Base-by-base conservation (phyloP, 2,329 filamentous ascomycete genomes). In the Boeremia exigua region DNA sequence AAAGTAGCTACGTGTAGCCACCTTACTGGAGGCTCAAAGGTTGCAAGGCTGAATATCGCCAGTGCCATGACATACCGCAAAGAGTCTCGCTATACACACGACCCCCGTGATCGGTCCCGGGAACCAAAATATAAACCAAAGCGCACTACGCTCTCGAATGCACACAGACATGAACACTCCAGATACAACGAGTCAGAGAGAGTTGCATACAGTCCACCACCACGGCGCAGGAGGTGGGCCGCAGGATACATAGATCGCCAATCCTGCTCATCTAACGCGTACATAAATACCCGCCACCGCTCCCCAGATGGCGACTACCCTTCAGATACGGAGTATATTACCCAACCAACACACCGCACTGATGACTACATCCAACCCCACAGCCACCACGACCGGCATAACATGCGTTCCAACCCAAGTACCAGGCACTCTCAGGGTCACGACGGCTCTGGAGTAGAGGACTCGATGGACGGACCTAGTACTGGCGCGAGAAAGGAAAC, bases 181-280 rank as follows among this genome's bases (percentile, higher is more conserved):
- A 34, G 34, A n/a, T 25, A 27, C 15, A 36, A 10, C 11, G 29
- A 25, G 1, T 10, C n/a, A 1, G 34, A 55, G 2, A 7, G 23
- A 2, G 27, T 8, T 1, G 23, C 15, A 14, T 40, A 46, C 27
- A 40, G 9, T 10, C 34, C 34, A 2, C 15, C 34, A 10, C 34
- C 34, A 15, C 34, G 29, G 5, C 44, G 29, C 33, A 40, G 34
- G 12, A 46, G 52, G 28, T 49, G 44, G 45, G 51, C 52, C 1
- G 40, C 39, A 25, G 52, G 46, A 15, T 49, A 49, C 28, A 55
- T 49, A 6, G 15, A 49, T 19, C 25, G 40, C 17, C 34, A 15
- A 3, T 45, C 33, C 6, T 55, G 52, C 17, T 29, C 51, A 0
- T 49, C 45, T 8, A 29, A 54, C 6, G n/a, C 44, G 2, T 48